Base-by-base conservation (phyloP, 495 filamentous ascomycete species). In the Xylaria intraflava region DNA sequence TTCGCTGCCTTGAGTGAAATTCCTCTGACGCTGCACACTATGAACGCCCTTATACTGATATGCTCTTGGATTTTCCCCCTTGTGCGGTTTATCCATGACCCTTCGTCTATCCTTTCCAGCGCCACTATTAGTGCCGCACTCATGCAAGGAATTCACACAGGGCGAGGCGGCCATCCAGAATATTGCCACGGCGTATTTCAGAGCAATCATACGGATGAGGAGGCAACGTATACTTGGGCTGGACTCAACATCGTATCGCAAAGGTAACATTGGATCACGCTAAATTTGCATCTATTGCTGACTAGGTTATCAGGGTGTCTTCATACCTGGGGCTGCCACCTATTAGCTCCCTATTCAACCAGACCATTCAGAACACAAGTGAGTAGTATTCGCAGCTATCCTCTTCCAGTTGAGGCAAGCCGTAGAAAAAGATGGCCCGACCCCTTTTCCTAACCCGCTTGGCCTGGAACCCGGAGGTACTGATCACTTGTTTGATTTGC, bases 231-330 rank as follows among this genome's bases (percentile, higher is more conserved):
- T 49, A 74, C 72, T 2, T 76, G 72, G 72, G 70, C 68, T 2
- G 72, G 69, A 2, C 72, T 69, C 60, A 72, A 70, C 31, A 71
- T 76, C 10, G 56, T 74, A 9, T 64, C 68, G 3, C 72, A 75
- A 29, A 66, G 69, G 67, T 69, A 53, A 1, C 29, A 30, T 40
- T 24, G 8, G 9, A 8, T 30, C 27, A 23, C 9, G 19, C 7
- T n/a, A 26, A 58, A 61, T n/a, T 55, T 6, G n/a, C 4, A 55
- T 23, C n/a, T 22, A 14, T 14, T 4, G 2, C 30, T 53, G 30
- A 49, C 40, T 35, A 10, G 16, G 24, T 9, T 33, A 31, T 16
- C 27, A 56, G 53, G 7, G 69, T 70, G 7, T 64, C 69, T 7
- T 62, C 69, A 6, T 67, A 65, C 30, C 62, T 69, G 48, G 72